Evolutionary conservation across 495 filamentous ascomycete species (phyloP).

Genomic region (Aspergillus egyptiacus): DNA sequence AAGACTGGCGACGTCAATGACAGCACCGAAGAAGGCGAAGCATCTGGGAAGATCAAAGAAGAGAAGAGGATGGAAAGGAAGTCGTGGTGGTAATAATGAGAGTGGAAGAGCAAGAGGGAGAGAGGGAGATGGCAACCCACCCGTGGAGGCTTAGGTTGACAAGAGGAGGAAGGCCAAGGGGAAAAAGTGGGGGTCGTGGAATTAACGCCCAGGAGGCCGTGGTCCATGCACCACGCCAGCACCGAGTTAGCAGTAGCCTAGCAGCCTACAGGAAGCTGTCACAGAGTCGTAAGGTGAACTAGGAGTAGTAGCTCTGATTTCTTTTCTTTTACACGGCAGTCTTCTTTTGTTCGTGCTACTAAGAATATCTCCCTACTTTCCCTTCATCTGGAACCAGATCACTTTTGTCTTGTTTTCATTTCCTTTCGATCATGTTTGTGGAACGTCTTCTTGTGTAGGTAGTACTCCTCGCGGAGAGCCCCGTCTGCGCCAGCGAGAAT

Average conservation of each 20-base stretch:
- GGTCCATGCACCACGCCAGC: too few species aligned
- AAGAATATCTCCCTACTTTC: neutral
- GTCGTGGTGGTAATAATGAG: constrained; percentile 10
- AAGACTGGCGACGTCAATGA: constrained; percentile 27
- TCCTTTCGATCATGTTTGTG: neutral
- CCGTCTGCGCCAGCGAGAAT: neutral
- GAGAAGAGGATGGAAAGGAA: constrained; percentile 4
- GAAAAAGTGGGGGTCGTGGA: neutral
- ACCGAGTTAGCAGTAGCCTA: neutral
- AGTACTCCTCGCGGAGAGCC: neutral
- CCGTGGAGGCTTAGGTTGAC: too few species aligned
- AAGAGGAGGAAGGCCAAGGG: neutral
- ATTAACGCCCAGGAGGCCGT: too few species aligned
- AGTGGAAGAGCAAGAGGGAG: constrained; percentile 17
- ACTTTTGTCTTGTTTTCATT: neutral
- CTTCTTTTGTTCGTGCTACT: constrained; percentile 6
- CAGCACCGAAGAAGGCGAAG: constrained; percentile 29
- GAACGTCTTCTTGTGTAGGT: neutral
- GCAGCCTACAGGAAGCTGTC: neutral
- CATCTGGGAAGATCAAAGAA: constrained; percentile 16
- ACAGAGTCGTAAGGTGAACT: neutral
- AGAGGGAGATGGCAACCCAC: too few species aligned
- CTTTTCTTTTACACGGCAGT: neutral
- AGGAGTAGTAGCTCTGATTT: neutral
- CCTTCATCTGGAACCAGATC: neutral